Base-by-base conservation (phyloP, 495 filamentous ascomycete species). In the Aspergillus affinis region DNA sequence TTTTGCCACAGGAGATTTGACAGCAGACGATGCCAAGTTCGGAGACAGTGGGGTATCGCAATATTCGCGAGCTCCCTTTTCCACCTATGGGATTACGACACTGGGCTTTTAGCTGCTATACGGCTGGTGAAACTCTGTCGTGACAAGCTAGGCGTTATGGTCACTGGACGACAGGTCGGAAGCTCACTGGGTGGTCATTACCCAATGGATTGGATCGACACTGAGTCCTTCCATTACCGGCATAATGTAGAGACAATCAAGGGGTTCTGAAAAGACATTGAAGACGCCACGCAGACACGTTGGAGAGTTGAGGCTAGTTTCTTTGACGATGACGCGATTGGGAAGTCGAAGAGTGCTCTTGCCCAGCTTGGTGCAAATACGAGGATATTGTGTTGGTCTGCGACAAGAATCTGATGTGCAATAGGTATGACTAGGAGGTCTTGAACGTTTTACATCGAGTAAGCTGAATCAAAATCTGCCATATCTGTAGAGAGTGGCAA, bases 231-330 rank as follows among this genome's bases (percentile, higher is more conserved):
- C 5, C 36, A 66, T 20, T 82, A 76, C 54, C 63, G 74, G 4
- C 78, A 84, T 66, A 75, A 79, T 53, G 60, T 68, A 12, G 61
- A 66, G 30, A 78, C 68, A 19, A 69, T 78, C 66, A 72, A 76
- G 67, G 61, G 63, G 12, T 65, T 82, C 54, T 84, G 80, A 80
- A 66, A 73, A 50, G 74, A 74, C 41, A 65, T 81, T 50, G 79
- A 75, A 4, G 61, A 66, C 32, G 66, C 58, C 18, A 81, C 79
- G 0, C 67, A 72, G 2, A 82, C 74, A 4, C 47, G 52, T 23
- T 81, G 78, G 77, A 67, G 53, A 51, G 73, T 76, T 7, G 72
- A 78, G 30, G 69, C 69, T 0, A 57, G 48, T 50, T 58, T 65
- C 17, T 61, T 65, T 44, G 32, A 3, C 8, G 59, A 54, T 0